Conservation (phyloP, 306 rosid species). For the Chamaecrista fasciculata region DNA sequence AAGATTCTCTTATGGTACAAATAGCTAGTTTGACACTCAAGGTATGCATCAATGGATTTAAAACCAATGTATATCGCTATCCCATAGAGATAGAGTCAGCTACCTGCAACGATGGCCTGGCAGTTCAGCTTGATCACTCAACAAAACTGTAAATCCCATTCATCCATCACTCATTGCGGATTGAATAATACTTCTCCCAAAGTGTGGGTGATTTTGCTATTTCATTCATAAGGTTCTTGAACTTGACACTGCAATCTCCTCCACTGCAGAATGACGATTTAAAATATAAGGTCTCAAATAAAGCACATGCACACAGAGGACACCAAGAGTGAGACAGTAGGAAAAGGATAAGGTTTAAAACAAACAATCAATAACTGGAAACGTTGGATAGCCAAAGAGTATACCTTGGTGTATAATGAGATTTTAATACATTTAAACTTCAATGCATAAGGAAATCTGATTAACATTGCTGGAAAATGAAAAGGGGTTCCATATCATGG, state of each 20-base stretch:
- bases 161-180: constrained; percentile 75
- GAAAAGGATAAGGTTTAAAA: neutral
- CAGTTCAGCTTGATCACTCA: neutral
- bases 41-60: constrained; percentile 24
- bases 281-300: constrained; percentile 5
- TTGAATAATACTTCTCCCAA: constrained; percentile 76
- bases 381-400: neutral
- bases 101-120: constrained; percentile 22
- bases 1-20: constrained; percentile 26
- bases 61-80: constrained; percentile 15
- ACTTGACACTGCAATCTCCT: constrained; percentile 92
- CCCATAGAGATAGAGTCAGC: neutral
- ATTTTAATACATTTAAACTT: neutral
- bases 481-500: neutral
- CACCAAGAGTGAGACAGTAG: neutral
- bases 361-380: neutral
- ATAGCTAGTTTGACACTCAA: constrained; percentile 22
- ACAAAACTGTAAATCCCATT: neutral
- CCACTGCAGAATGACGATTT: constrained; percentile 46
- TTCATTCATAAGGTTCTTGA: constrained; percentile 91
- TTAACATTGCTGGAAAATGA: neutral
- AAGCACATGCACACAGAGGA: neutral
- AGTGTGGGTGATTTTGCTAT: constrained; percentile 75
- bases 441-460: neutral
- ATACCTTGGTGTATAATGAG: neutral